Base-by-base conservation (phyloP, 371 early-diverging fungal genomes). In the Blakeslea trispora region DNA sequence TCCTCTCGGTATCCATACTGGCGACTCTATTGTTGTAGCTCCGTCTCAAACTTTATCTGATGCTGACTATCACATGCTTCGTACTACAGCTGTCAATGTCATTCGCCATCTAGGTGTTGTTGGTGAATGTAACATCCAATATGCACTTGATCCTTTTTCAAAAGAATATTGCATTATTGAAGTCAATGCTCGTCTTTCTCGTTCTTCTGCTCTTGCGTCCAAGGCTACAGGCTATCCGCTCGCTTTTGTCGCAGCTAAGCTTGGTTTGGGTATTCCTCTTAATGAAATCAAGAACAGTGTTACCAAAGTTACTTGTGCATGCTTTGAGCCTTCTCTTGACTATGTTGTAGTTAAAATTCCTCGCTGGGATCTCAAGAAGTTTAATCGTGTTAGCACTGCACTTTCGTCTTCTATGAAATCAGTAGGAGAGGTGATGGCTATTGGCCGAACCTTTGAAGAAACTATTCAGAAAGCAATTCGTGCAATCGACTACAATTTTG, bases 201-300 rank as follows among this genome's bases (percentile, higher is more conserved):
- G 97, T 64, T 88, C 83, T 23, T 88, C 92, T 18, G 97, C 97
- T 11, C 78, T 97, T 42, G 97, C 97, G 17, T 89, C 90, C 57
- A 97, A 97, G 74, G 97, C 97, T n/a, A 97, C 97, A 10, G 97
- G 97, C 14, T 96, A 95, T 67, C 97, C 97, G 17, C 81, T 97
- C 45, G 97, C 97, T 3, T 96, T 97, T 72, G 94, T 97, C n/a
- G 96, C 97, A 6, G 96, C 97, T 59, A 97, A 97, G 75, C 77
- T 97, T 35, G 97, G 92, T 56, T 81, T 97, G 43, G 95, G 91
- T 35, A 90, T 91, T 48, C 88, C 94, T n/a, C 77, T 97, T 50
- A 89, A 91, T 52, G 90, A 93, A 68, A 85, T 97, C 48, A 81
- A 77, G 55, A 97, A 97, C 84, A 82, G 79, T 57, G 96, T 97